Conservation (phyloP, 495 filamentous ascomycete species). For the Penicillium robsamsonii region DNA sequence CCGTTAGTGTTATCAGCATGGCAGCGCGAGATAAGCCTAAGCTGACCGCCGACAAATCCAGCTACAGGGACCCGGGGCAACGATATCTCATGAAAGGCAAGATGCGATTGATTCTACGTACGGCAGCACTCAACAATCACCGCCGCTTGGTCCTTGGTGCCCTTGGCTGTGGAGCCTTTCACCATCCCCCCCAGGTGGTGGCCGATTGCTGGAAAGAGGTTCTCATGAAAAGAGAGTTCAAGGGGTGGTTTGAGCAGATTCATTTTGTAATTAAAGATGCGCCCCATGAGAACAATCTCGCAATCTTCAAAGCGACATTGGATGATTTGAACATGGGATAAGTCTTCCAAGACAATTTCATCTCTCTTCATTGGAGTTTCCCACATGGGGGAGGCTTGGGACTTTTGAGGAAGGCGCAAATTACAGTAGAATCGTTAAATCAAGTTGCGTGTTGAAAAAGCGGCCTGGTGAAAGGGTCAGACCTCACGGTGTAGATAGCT, state of each 20-base stretch:
- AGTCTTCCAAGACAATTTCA: neutral
- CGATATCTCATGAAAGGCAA: constrained; percentile 54
- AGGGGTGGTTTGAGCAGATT: constrained; percentile 41
- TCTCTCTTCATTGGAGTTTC: neutral
- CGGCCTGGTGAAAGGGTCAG: no score
- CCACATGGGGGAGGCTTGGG: neutral
- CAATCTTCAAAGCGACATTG: constrained; percentile 47
- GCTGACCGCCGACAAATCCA: constrained; percentile 24
- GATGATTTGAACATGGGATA: constrained; percentile 22
- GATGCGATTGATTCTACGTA: constrained; percentile 55
- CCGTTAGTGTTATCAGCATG: constrained; percentile 56
- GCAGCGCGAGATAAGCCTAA: constrained; percentile 53
- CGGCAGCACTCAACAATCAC: constrained; percentile 52
- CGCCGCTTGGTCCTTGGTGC: constrained; percentile 60
- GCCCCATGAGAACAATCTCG: constrained; percentile 44
- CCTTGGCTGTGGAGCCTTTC: constrained; percentile 64
- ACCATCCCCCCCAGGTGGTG: constrained; percentile 60
- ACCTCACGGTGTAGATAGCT: neutral
- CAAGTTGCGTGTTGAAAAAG: neutral
- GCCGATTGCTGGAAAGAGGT: constrained; percentile 59
- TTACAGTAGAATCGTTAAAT: neutral
- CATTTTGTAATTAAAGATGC: constrained; percentile 36
- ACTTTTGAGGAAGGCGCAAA: neutral
- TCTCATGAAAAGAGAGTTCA: constrained; percentile 52
- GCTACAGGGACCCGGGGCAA: constrained; percentile 23